A percentile compares a stretch with the other conserved stretches of the same genome.
phyloP scores from a whole-genome alignment of 2,329 filamentous ascomycete species.

The Ophiobolus disseminans region DNA sequence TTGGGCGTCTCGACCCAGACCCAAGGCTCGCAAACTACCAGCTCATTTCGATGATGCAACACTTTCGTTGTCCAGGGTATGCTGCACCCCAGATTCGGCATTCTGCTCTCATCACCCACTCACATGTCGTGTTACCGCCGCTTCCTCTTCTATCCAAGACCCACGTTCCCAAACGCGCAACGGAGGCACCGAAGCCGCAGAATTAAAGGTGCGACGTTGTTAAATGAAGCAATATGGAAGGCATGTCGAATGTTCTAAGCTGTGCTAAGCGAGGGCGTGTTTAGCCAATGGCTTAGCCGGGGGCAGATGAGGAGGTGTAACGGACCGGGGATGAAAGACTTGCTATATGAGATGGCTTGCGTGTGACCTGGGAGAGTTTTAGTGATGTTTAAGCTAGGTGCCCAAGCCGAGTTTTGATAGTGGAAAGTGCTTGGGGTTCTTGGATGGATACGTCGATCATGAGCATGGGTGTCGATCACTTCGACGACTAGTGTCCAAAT shows the following conservation, averaged over 20 bases:
- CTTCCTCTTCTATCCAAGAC: conserved; percentile 10
- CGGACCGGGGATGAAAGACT: conserved; percentile 1
- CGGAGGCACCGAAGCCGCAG: conserved; percentile 23
- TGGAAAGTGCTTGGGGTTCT: neutral
- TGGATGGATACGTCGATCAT: neutral
- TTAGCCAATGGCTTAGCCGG: conserved; percentile 26
- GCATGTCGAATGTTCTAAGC: conserved; percentile 24
- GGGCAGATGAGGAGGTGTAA: conserved; percentile 17
- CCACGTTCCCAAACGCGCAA: conserved; percentile 8
- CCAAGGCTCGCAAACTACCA: conserved; percentile 1
- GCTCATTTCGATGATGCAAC: conserved; percentile 14
- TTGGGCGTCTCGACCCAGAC: conserved; percentile 2
- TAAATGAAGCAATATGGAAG: conserved; percentile 41
- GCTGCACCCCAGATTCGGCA: conserved; percentile 13
- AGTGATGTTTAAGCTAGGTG: conserved; percentile 2
- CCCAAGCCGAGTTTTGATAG: conserved; percentile 3
- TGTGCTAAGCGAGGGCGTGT: conserved; percentile 25
- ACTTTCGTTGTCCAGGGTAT: conserved; percentile 1
- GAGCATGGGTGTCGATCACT: neutral
- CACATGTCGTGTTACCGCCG: conserved; percentile 2
- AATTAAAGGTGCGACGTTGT: conserved; percentile 9
- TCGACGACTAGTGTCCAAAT: neutral
- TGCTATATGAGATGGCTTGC: conserved; percentile 13
- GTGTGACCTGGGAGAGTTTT: conserved; percentile 14
- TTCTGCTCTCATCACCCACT: conserved; percentile 28